A percentile compares a stretch with the other conserved stretches of the same genome.
phyloP scores from a whole-genome alignment of 371 early-diverging fungal species.

The Syncephalis fuscata region DNA sequence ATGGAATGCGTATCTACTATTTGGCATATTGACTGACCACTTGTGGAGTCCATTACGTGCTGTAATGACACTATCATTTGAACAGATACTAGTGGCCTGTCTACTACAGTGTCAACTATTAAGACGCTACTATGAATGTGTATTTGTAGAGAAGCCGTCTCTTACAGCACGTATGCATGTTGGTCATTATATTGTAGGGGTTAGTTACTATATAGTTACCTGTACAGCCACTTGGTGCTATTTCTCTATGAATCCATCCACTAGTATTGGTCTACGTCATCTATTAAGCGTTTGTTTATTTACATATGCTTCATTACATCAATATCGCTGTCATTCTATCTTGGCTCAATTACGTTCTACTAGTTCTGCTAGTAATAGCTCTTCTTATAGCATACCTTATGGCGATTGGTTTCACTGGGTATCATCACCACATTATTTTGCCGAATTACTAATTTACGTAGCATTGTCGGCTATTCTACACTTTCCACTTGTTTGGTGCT shows the following conservation, averaged over 20 bases:
- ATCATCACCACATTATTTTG: slow-evolving; percentile 51
- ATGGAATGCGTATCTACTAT: too few species aligned
- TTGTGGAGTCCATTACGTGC: too few species aligned
- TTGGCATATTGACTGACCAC: too few species aligned
- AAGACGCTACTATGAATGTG: slow-evolving; percentile 45
- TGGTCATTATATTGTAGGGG: slow-evolving; percentile 42
- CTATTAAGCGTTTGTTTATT: slow-evolving; percentile 5
- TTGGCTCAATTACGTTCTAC: slow-evolving; percentile 30
- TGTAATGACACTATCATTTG: too few species aligned
- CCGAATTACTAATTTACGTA: slow-evolving; percentile 58
- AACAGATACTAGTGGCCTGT: too few species aligned
- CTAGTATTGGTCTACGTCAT: background rate
- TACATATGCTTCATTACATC: slow-evolving; percentile 35
- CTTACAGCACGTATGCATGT: slow-evolving; percentile 40
- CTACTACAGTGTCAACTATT: slow-evolving; percentile 29
- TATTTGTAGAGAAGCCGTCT: slow-evolving; percentile 33
- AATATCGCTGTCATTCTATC: slow-evolving; percentile 41
- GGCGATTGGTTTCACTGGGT: slow-evolving; percentile 54
- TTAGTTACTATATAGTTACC: slow-evolving; percentile 45
- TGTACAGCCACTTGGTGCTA: slow-evolving; percentile 22
- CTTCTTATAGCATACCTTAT: slow-evolving; percentile 36
- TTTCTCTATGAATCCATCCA: slow-evolving; percentile 16
- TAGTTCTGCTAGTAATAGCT: background rate
- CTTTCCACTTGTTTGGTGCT: slow-evolving; percentile 15
- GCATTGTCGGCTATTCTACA: slow-evolving; percentile 10